These are phyloP conservation scores for Yamadazyma sp. DNA, from an alignment of 805 yeast genomes.

Conservation along the genomic window DNA sequence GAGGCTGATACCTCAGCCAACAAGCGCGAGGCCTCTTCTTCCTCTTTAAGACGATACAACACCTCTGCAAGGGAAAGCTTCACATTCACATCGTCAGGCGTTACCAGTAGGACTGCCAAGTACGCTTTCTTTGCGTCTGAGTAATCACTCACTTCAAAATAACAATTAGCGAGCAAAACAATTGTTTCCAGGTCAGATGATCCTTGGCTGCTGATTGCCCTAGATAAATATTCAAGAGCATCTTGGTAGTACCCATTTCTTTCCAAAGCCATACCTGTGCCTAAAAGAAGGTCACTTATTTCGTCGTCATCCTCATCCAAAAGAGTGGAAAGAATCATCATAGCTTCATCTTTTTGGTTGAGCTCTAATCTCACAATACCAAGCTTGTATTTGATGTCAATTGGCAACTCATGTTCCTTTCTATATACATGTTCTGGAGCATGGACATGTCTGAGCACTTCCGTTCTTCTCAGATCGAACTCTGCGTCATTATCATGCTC, in stretches of 20 bases:
- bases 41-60: slow-evolving; percentile 62
- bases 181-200: slow-evolving; percentile 46
- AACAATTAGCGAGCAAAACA: slow-evolving; percentile 71
- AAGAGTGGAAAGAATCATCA: slow-evolving; percentile 63
- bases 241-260: slow-evolving; percentile 68
- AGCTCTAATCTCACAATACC: slow-evolving; percentile 71
- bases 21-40: slow-evolving; percentile 53
- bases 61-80: slow-evolving; percentile 82
- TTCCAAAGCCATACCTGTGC: slow-evolving; percentile 74
- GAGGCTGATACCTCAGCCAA: slow-evolving; percentile 47
- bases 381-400: slow-evolving; percentile 82
- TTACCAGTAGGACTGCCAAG: slow-evolving; percentile 49
- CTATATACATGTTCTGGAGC: slow-evolving; percentile 10
- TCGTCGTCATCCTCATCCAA: slow-evolving; percentile 52
- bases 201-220: slow-evolving; percentile 48
- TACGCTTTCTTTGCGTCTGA: slow-evolving; percentile 62
- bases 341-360: slow-evolving; percentile 67
- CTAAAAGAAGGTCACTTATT: slow-evolving; percentile 69
- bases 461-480: slow-evolving; percentile 67
- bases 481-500: slow-evolving; percentile 70
- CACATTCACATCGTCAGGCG: slow-evolving; percentile 68
- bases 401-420: slow-evolving; percentile 56
- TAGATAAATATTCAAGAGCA: slow-evolving; percentile 65
- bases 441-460: slow-evolving; percentile 35
- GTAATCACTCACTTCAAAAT: slow-evolving; percentile 68